Conservation (phyloP, 129 eudicot genomes). For the Smallanthus sonchifolius region DNA sequence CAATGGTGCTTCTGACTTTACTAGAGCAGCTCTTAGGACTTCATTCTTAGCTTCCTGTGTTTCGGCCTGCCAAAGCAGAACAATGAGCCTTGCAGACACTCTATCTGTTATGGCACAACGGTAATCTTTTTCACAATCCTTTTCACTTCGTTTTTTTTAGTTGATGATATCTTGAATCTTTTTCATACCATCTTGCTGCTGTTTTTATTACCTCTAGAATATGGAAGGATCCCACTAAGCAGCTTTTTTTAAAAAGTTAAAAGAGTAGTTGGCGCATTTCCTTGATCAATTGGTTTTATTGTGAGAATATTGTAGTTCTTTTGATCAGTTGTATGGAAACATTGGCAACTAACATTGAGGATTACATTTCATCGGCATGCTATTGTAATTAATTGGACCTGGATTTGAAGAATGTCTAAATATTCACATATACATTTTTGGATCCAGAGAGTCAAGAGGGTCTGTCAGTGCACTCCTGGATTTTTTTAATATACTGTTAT, state of each 20-base stretch:
- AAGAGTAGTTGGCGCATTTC: background rate
- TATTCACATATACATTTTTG: background rate
- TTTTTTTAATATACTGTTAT: background rate
- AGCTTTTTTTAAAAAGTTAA: background rate
- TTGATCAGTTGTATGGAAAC: background rate
- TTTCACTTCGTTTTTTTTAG: background rate
- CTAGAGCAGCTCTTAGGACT: constrained; percentile 92
- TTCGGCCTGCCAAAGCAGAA: constrained; percentile 91
- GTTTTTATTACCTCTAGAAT: background rate
- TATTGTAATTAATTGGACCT: background rate
- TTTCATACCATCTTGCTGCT: constrained; percentile 3
- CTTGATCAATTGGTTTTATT: background rate
- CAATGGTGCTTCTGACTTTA: constrained; percentile 89
- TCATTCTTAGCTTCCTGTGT: constrained; percentile 96
- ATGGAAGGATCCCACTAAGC: background rate
- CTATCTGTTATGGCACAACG: constrained; percentile 90
- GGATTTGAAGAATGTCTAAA: background rate
- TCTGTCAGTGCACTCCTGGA: background rate
- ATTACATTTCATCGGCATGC: background rate
- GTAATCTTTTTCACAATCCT: constrained; percentile 21
- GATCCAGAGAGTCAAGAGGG: background rate
- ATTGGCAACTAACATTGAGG: background rate
- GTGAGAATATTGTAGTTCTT: background rate
- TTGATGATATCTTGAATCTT: background rate
- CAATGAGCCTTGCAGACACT: constrained; percentile 87